Conservation (phyloP, 139 green algal species). For the Chlorella sp. region DNA sequence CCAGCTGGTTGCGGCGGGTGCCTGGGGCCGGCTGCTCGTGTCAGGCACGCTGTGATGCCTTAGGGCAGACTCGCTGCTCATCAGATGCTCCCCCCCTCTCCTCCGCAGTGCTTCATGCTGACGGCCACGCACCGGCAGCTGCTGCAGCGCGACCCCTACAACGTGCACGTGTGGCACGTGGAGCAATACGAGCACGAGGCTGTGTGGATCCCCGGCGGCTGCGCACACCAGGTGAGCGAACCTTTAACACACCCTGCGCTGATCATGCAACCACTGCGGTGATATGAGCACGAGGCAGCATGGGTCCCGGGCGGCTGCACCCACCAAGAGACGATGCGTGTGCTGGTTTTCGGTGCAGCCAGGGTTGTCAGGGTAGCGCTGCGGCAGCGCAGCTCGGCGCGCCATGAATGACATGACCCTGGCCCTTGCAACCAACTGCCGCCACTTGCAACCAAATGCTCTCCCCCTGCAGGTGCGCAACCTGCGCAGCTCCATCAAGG, state of each 20-base stretch:
- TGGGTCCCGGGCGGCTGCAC: too few relatives aligned
- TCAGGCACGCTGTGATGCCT: not conserved
- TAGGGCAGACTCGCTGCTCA: not conserved
- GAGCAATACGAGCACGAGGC: conserved; percentile 79
- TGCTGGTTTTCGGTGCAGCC: too few relatives aligned
- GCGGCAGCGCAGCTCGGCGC: too few relatives aligned
- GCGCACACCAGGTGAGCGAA: conserved; percentile 84
- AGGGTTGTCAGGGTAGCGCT: too few relatives aligned
- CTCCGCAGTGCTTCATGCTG: conserved; percentile 59
- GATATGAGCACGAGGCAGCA: too few relatives aligned
- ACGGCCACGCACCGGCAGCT: conserved; percentile 37
- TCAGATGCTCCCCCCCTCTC: not conserved
- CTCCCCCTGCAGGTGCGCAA: conserved; percentile 89
- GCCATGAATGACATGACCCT: not conserved
- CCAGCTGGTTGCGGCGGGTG: not conserved
- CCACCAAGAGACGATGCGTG: too few relatives aligned
- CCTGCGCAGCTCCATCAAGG: conserved; percentile 72
- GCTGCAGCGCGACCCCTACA: conserved; percentile 37
- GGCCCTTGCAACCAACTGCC: not conserved
- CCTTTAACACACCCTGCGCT: not conserved
- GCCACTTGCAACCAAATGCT: too few relatives aligned
- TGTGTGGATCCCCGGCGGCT: conserved; percentile 91
- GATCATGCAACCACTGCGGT: too few relatives aligned
- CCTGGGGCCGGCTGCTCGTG: too few relatives aligned
- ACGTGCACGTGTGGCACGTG: conserved; percentile 65